These are phyloP conservation scores for Epichloe sylvatica DNA, from an alignment of 2,329 filamentous ascomycete genomes.

Conservation along the genomic window DNA sequence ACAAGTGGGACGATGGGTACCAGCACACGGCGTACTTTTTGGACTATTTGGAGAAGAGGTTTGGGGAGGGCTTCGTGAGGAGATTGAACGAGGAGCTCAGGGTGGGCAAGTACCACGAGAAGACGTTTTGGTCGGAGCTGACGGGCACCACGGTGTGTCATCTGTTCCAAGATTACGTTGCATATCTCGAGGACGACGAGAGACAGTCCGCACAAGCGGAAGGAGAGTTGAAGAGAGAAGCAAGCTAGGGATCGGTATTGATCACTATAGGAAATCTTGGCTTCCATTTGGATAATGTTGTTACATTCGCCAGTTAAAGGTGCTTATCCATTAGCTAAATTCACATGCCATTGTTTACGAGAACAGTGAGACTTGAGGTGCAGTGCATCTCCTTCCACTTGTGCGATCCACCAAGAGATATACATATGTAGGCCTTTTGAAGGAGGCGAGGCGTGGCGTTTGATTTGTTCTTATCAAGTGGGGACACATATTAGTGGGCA, in stretches of 20 bases:
- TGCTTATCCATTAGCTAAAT: too few species aligned
- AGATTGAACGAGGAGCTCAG: conserved; percentile 55
- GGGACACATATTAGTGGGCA: too few species aligned
- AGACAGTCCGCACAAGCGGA: not conserved
- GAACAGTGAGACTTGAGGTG: too few species aligned
- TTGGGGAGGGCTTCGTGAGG: conserved; percentile 44
- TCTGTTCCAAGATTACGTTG: conserved; percentile 62
- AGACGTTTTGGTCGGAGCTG: conserved; percentile 52
- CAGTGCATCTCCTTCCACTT: too few species aligned
- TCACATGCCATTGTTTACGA: too few species aligned
- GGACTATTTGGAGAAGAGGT: conserved; percentile 63
- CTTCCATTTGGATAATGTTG: too few species aligned
- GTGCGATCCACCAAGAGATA: not conserved
- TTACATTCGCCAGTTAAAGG: too few species aligned
- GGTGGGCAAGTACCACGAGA: conserved; percentile 47
- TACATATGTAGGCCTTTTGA: not conserved
- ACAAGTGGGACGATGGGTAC: conserved; percentile 79
- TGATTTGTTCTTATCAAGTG: not conserved
- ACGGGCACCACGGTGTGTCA: conserved; percentile 51
- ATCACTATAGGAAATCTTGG: too few species aligned
- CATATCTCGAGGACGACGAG: not conserved
- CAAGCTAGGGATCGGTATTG: too few species aligned
- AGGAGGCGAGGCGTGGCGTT: not conserved
- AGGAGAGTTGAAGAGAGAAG: too few species aligned
- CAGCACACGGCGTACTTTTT: conserved; percentile 86